Conservation (phyloP, 352 stramenopile species). For the Globisporangium splendens region DNA sequence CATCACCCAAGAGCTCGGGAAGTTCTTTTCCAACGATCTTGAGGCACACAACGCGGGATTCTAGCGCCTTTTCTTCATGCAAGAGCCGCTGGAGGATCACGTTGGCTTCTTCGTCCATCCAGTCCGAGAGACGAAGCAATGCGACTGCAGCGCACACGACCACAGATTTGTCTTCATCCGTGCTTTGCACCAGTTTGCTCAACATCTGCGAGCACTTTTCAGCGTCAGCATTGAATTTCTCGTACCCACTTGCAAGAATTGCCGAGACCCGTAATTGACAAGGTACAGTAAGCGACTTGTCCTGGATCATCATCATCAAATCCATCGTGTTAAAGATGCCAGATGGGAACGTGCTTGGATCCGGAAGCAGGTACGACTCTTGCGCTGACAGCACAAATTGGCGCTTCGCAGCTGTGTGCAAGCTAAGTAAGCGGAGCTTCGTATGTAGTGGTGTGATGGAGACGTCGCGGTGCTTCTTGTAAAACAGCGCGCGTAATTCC, state of each 20-base stretch:
- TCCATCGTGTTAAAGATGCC: slow-evolving; percentile 82
- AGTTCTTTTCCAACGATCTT: slow-evolving; percentile 82
- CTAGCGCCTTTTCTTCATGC: slow-evolving; percentile 71
- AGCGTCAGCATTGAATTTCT: slow-evolving; percentile 57
- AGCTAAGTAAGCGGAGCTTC: slow-evolving; percentile 63
- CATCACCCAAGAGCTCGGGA: slow-evolving; percentile 75
- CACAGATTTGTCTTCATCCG: slow-evolving; percentile 63
- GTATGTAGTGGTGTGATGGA: slow-evolving; percentile 61
- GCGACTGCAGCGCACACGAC: slow-evolving; percentile 74
- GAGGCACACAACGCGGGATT: slow-evolving; percentile 72
- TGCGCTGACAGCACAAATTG: slow-evolving; percentile 62
- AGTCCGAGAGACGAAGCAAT: slow-evolving; percentile 68
- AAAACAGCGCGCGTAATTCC: slow-evolving; percentile 75
- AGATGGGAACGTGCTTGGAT: slow-evolving; percentile 43
- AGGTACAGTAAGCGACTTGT: slow-evolving; percentile 56
- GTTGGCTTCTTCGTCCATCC: slow-evolving; percentile 86
- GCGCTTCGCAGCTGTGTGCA: slow-evolving; percentile 70
- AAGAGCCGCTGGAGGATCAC: slow-evolving; percentile 72
- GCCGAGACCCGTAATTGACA: slow-evolving; percentile 64
- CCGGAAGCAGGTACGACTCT: slow-evolving; percentile 59
- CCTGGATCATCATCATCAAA: slow-evolving; percentile 78
- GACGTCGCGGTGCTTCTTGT: slow-evolving; percentile 43
- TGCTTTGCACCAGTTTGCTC: slow-evolving; percentile 49
- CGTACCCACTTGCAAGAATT: slow-evolving; percentile 75
- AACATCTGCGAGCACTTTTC: slow-evolving; percentile 64